Base-by-base conservation (phyloP, 176 grass and related monocot species). In the Urochloa ruziziensis region DNA sequence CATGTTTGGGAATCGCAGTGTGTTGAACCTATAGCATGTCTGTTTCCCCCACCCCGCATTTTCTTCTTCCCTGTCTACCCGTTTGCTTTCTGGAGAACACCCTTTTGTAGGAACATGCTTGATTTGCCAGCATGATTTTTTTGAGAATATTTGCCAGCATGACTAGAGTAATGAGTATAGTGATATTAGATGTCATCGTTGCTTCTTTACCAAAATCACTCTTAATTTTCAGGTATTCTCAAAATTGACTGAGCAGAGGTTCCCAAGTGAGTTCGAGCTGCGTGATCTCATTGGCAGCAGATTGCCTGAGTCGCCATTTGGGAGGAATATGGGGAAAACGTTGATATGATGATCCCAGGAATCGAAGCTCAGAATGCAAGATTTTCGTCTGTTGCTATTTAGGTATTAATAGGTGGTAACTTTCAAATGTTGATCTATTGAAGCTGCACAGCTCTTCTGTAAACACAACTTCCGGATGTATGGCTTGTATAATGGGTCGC, bases 261-360 rank as follows among this genome's bases (percentile, higher is more conserved):
- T 98, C 70, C 93, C 93, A 36, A 89, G 96, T 49, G 96, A 98
- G 80, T 90, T 90, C 80, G 91, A 98, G 89, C 49, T 95, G 91
- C 89, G 87, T 18, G 91, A 94, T 84, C 72, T 95, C 69, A 90
- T 98, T 36, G 83, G 80, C 56, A 95, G 77, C 84, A 98, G 86
- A 66, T 53, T 98, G 75, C 87, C 87, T 4, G 73, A 80, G 29
- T 90, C 91, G 65, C 66, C 63, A 82, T 85, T 89, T 70, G 87
- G 93, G 67, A 85, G 84, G 64, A 94, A 71, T 76, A 11, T 82
- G 18, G 87, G 72, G 61, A 89, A 88, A 70, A 39, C 66, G 17
- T 73, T 84, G 83, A 70, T 73, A 65, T 30, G 35, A 46, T 36
- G 46, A 18, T 21, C 12, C 16, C 32, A 10, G 29, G 36, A 79